Conservation (phyloP, 306 rosid genomes). For the Sicyos edulis region DNA sequence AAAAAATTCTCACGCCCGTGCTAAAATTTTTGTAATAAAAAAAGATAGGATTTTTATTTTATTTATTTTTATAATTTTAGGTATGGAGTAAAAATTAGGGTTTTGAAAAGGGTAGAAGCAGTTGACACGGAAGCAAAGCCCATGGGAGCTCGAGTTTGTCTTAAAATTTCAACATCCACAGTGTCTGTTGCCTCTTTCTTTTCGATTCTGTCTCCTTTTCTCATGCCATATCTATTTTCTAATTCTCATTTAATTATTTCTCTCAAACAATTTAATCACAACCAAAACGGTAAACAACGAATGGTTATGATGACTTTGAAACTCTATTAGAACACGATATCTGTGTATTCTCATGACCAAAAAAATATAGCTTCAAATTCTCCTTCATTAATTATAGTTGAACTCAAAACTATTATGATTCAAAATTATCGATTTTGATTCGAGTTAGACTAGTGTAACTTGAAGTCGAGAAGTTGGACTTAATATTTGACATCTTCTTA, state of each 20-base stretch:
- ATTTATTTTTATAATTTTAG: neutral
- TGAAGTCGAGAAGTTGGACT: neutral
- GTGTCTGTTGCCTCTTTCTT: neutral
- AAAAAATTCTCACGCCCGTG: too few species aligned
- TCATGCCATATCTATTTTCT: neutral
- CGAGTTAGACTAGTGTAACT: neutral
- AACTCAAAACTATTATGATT: too few species aligned
- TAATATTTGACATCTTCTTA: too few species aligned
- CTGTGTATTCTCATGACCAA: too few species aligned
- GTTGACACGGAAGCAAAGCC: conserved; percentile 20
- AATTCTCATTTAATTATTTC: neutral
- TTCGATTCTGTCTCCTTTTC: conserved; percentile 11
- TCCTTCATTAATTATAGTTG: too few species aligned
- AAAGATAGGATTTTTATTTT: neutral
- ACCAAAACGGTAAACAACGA: neutral
- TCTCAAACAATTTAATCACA: neutral
- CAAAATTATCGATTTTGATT: neutral
- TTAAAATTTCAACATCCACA: neutral
- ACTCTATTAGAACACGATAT: neutral
- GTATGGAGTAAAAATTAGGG: neutral
- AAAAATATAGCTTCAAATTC: too few species aligned
- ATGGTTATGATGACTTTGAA: neutral
- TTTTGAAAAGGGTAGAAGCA: neutral
- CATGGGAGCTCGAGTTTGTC: conserved; percentile 10
- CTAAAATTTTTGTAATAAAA: too few species aligned